These are phyloP conservation scores for Rhodamnia argentea DNA, from an alignment of 345 rosid species.

Conservation along the genomic window DNA sequence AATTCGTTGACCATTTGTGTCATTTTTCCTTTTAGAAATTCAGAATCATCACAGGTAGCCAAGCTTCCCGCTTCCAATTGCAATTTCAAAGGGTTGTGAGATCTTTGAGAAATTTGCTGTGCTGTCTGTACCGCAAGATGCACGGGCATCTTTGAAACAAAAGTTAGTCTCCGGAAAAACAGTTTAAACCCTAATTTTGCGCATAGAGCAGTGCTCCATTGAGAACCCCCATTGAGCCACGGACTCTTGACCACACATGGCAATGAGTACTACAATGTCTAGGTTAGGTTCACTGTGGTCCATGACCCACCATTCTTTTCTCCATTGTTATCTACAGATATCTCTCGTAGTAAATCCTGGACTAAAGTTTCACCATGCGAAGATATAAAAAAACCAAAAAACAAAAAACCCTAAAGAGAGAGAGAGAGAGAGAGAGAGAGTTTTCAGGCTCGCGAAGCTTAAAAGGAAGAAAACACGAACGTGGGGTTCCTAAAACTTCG, in stretches of 20 bases:
- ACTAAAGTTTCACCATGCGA: not conserved
- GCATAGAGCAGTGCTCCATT: not conserved
- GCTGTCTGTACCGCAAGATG: not conserved
- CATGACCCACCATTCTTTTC: not conserved
- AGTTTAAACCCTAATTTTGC: not conserved
- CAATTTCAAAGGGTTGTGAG: not conserved
- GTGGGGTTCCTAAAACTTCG: not conserved
- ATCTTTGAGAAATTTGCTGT: not conserved
- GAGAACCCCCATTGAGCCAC: conserved; percentile 1
- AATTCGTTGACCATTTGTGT: too few species aligned
- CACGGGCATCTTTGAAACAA: not conserved
- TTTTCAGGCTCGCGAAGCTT: not conserved
- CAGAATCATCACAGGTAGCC: not conserved
- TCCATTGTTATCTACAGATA: not conserved
- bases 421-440: not conserved
- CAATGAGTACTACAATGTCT: not conserved
- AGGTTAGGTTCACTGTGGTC: not conserved
- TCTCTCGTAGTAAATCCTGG: not conserved
- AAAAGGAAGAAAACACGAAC: not conserved
- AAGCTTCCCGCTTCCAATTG: not conserved
- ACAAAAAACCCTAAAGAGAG: too few species aligned
- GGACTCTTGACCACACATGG: not conserved
- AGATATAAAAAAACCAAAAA: not conserved
- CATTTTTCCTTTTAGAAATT: not conserved
- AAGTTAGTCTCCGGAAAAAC: not conserved